A percentile compares a stretch with the other conserved stretches of the same genome.
Conservation (phyloP, 768 basidiomycete species). For the Astraeus odoratus region DNA sequence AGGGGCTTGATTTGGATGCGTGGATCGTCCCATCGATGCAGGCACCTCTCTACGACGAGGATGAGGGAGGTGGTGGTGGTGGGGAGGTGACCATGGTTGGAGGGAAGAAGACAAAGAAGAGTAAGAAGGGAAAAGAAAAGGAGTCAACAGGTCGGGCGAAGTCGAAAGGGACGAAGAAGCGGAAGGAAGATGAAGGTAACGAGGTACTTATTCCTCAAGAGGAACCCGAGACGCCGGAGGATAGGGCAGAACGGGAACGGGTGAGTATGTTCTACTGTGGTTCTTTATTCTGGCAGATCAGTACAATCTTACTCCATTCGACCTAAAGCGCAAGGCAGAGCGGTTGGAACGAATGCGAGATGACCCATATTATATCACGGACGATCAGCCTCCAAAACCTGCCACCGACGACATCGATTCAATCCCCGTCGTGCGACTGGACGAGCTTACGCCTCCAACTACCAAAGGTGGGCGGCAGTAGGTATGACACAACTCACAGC, state of each 20-base stretch:
- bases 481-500: background rate
- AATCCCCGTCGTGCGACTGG: conserved; percentile 85
- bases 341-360: conserved; percentile 69
- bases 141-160: conserved; percentile 22
- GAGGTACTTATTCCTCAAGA: conserved; percentile 35
- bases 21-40: conserved; percentile 72
- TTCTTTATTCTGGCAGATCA: too few species aligned
- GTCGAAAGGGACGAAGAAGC: conserved; percentile 42
- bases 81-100: too few species aligned
- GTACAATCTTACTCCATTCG: too few species aligned
- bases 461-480: conserved; percentile 21
- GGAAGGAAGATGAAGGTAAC: conserved; percentile 14
- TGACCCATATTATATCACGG: conserved; percentile 89
- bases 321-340: conserved; percentile 66
- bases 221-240: conserved; percentile 50
- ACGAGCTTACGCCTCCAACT: conserved; percentile 54
- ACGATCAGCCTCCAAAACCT: conserved; percentile 40
- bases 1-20: conserved; percentile 76
- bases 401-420: conserved; percentile 67
- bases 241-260: conserved; percentile 51
- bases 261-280: conserved; percentile 32
- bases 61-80: conserved; percentile 22
- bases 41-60: conserved; percentile 22
- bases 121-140: conserved; percentile 43
- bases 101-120: conserved; percentile 34